Evolutionary conservation across 2,329 filamentous ascomycete genomes (phyloP).

Genomic region (Domatiomyces catenatus): DNA sequence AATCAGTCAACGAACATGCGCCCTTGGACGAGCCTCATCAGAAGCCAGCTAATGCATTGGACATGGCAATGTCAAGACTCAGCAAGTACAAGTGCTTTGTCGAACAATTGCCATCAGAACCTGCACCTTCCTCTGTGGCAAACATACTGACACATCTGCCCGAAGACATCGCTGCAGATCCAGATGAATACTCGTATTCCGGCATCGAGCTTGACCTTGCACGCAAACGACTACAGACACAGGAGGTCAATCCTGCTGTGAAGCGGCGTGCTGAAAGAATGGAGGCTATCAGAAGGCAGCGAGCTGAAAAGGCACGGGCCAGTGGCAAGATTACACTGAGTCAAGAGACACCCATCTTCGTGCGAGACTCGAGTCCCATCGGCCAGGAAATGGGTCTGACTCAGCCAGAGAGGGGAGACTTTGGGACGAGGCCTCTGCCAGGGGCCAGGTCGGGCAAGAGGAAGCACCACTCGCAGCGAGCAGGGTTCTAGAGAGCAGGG

Average conservation of each 20-base stretch:
- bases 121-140: neutral
- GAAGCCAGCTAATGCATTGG: neutral
- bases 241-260: constrained; percentile 8
- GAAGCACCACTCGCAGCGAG: constrained; percentile 4
- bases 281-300: constrained; percentile 5
- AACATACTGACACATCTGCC: constrained; percentile 5
- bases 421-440: constrained; percentile 6
- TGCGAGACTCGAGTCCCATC: constrained; percentile 1
- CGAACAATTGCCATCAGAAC: neutral
- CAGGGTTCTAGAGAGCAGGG: constrained; percentile 16
- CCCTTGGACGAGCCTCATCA: no score
- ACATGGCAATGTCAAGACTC: neutral
- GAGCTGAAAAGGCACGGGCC: constrained; percentile 5
- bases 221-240: constrained; percentile 6
- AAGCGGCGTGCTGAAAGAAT: constrained; percentile 5
- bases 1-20: neutral
- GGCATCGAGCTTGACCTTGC: constrained; percentile 5
- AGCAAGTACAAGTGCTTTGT: neutral
- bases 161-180: constrained; percentile 6
- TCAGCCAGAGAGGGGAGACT: constrained; percentile 14
- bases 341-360: constrained; percentile 5
- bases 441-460: constrained; percentile 3
- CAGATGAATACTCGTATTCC: constrained; percentile 10
- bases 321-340: constrained; percentile 5
- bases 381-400: constrained; percentile 8